These are phyloP conservation scores for Primulina tabacum DNA, from an alignment of 257 asterid genomes.

Conservation along the genomic window DNA sequence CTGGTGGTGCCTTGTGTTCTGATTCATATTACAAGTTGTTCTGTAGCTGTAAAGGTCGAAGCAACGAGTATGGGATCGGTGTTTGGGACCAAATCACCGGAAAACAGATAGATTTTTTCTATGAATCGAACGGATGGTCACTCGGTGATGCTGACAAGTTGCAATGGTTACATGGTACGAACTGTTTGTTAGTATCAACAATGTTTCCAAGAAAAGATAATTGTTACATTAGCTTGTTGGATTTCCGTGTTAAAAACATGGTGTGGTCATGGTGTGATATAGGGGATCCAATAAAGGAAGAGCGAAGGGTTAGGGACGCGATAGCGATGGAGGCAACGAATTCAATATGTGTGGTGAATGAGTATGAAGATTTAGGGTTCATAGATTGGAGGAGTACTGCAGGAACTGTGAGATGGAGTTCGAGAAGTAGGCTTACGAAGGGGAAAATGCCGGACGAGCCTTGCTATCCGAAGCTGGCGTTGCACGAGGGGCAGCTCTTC, in stretches of 20 bases:
- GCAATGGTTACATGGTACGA: slow-evolving; percentile 71
- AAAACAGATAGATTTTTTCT: slow-evolving; percentile 74
- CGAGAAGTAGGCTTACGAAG: slow-evolving; percentile 81
- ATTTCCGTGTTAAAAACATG: slow-evolving; percentile 75
- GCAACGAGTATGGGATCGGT: slow-evolving; percentile 86
- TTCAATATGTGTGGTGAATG: slow-evolving; percentile 81
- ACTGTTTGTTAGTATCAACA: slow-evolving; percentile 74
- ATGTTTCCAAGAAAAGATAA: slow-evolving; percentile 85
- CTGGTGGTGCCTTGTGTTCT: slow-evolving; percentile 77
- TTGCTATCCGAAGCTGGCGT: slow-evolving; percentile 78
- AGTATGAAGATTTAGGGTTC: slow-evolving; percentile 85
- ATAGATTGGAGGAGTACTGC: slow-evolving; percentile 68
- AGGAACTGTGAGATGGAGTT: slow-evolving; percentile 83
- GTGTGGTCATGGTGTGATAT: slow-evolving; percentile 91
- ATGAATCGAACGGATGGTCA: slow-evolving; percentile 80
- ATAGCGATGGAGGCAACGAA: slow-evolving; percentile 75
- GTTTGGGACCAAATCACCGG: slow-evolving; percentile 91
- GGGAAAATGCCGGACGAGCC: slow-evolving; percentile 87
- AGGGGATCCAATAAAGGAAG: slow-evolving; percentile 49
- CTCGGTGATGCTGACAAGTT: slow-evolving; percentile 89
- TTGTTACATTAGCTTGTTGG: slow-evolving; percentile 82
- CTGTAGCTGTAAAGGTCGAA: slow-evolving; percentile 85
- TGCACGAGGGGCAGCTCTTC: slow-evolving; percentile 72
- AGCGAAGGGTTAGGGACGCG: slow-evolving; percentile 81
- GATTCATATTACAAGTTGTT: slow-evolving; percentile 68